Evolutionary conservation across 148 eudicot species (phyloP), one percentile per base, ranked within the genome.

Genomic region (Vaccinium corymbosum): DNA sequence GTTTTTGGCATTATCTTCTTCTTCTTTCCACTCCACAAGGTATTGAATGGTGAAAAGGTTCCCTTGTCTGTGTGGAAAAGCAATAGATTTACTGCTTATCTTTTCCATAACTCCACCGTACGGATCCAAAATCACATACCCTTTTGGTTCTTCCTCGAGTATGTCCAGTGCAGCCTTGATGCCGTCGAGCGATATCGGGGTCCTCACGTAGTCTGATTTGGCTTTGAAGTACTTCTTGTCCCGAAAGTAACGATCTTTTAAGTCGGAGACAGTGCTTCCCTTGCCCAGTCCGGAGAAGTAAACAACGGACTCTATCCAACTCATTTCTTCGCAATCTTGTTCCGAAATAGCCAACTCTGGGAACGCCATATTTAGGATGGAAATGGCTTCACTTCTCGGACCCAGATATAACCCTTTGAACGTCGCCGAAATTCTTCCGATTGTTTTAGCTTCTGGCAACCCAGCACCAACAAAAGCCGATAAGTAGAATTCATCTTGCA

Each of bases 261-360:
- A 78, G 73, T 87, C 85, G 0, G 77, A 35, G 0, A 79, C 46
- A 2, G 86, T 76, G 72, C 85, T 86, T 22, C 83, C 89, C 11
- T 86, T 52, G 3, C 42, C 82, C 4, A 89, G 50, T 15, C 87
- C 89, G 0, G 95, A 90, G 87, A 90, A 92, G 80, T 38, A 92
- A 15, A 90, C 62, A 9, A 92, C 76, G 7, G 92, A 92, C 82
- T 92, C 92, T 14, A 92, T 91, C 93, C 95, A 91, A 73, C 85
- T 87, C 92, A 88, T 91, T 82, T 92, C 93, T 1, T 66, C 22
- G 48, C 88, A 90, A 19, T 90, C 89, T 25, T 56, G 81, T 61
- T 88, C 90, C 46, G 32, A 6, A 6, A 90, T 81, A 1, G 52
- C 81, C 77, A 92, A 27, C 75, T 90, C 88, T 0, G 92, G 91